Base-by-base conservation (phyloP, 2,329 filamentous ascomycete genomes). In the Raffaelea arxii region DNA sequence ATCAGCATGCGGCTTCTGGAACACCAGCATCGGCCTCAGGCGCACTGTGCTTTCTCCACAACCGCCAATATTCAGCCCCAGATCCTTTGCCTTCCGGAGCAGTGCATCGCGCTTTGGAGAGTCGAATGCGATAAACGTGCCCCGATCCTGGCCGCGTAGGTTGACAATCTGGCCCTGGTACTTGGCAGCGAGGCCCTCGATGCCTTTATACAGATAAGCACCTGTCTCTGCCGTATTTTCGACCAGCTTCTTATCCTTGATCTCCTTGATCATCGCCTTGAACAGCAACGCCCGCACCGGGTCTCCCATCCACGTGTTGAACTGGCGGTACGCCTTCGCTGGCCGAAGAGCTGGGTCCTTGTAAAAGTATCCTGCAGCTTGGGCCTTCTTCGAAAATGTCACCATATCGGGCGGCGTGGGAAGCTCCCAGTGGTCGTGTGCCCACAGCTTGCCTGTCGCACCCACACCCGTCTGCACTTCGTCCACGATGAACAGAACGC, bases 271-370 rank as follows among this genome's bases (percentile, higher is more conserved):
- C 67, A 95, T 94, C 59, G 80, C 84, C 52, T 85, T 80, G 82
- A 94, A 94, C 54, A 95, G 75, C 50, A 95, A 70, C 16, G 85
- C 87, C 49, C 87, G 82, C 14, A 84, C 82, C 16, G 89, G 89
- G 68, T 95, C 89, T 58, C 89, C 89, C 84, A 95, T 94, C 89
- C 89, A 95, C 42, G 88, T 95, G 75, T 95, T 95, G 76, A 95
- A 95, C 68, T 95, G 89, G 51, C 89, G 82, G 74, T 94, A 95
- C 6, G 90, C 84, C 75, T 90, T 90, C 73, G 94, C 94, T 51
- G 89, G 89, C 14, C 86, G 76, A 55, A 95, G 75, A 36, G 78
- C 80, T 11, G 79, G 76, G 73, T 92, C 83, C 50, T 84, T 84
- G 62, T 82, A 95, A 74, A 92, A 95, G 75, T 91, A 95, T 27